A percentile compares a stretch with the other conserved stretches of the same genome.
These are phyloP conservation scores for Fagus crenata DNA, from an alignment of 306 rosid species.

Conservation along the genomic window DNA sequence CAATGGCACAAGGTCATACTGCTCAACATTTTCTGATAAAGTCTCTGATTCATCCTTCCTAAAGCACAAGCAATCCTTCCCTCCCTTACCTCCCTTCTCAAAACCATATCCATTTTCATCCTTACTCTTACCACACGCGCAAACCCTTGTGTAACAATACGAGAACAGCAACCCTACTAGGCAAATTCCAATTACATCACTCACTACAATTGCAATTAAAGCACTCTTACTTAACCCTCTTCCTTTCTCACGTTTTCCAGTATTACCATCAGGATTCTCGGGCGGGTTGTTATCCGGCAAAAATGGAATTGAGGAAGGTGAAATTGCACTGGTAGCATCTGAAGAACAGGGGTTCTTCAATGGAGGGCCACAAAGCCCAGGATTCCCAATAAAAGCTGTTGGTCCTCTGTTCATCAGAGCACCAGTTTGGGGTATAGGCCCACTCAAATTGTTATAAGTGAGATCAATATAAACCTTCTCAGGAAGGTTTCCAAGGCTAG, in stretches of 20 bases:
- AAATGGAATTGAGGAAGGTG: constrained; percentile 73
- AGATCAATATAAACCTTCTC: constrained; percentile 98
- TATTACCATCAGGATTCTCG: constrained; percentile 36
- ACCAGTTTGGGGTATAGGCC: constrained; percentile 93
- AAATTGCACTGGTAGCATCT: constrained; percentile 47
- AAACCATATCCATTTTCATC: constrained; percentile 42
- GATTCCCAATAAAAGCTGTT: constrained; percentile 94
- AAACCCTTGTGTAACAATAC: constrained; percentile 76
- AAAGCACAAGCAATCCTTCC: constrained; percentile 74
- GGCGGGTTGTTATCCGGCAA: constrained; percentile 59
- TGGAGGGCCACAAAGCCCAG: constrained; percentile 91
- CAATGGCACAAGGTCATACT: constrained; percentile 85
- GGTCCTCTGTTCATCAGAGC: constrained; percentile 99
- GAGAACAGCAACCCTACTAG: constrained; percentile 85
- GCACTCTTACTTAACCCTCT: constrained; percentile 72
- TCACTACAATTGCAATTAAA: constrained; percentile 70
- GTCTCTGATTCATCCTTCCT: constrained; percentile 72
- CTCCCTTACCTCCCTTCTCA: constrained; percentile 56
- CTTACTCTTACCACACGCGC: constrained; percentile 47
- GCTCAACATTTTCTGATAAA: constrained; percentile 75
- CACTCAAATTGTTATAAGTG: constrained; percentile 73
- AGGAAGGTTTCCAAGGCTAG: constrained; percentile 89
- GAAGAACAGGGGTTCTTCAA: constrained; percentile 83
- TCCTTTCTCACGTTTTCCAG: constrained; percentile 41
- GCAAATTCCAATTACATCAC: constrained; percentile 84